These are phyloP conservation scores for Alternaria gaisen DNA, from an alignment of 2,329 filamentous ascomycete species.

Conservation along the genomic window DNA sequence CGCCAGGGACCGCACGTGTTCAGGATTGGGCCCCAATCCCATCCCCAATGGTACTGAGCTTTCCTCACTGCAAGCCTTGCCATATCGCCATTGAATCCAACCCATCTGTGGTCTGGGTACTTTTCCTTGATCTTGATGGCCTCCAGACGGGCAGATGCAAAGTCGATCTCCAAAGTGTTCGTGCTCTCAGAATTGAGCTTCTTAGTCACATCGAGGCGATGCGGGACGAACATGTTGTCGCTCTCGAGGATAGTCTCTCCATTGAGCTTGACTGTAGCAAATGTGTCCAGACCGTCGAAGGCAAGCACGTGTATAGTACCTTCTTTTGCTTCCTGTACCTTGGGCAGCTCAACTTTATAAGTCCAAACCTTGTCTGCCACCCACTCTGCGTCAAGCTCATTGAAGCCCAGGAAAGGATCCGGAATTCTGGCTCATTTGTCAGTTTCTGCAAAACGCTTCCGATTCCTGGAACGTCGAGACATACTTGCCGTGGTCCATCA, in stretches of 20 bases:
- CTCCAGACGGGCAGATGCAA: conserved; percentile 64
- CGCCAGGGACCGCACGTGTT: conserved; percentile 69
- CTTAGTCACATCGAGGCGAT: conserved; percentile 63
- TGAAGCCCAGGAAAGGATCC: conserved; percentile 61
- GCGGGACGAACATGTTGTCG: conserved; percentile 71
- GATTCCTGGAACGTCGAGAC: conserved; percentile 16
- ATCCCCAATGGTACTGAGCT: conserved; percentile 61
- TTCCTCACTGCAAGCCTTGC: conserved; percentile 63
- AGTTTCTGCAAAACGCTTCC: neutral
- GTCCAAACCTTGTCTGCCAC: conserved; percentile 59
- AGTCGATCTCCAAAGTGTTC: conserved; percentile 65
- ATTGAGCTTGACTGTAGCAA: conserved; percentile 67
- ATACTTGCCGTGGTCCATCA: conserved; percentile 58
- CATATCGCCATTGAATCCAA: conserved; percentile 62
- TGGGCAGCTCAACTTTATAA: conserved; percentile 55
- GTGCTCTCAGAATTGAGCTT: conserved; percentile 46
- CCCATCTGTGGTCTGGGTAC: conserved; percentile 65
- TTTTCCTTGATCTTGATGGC: conserved; percentile 62
- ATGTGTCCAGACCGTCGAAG: conserved; percentile 72
- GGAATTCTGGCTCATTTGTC: conserved; percentile 51
- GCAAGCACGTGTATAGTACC: conserved; percentile 59
- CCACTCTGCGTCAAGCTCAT: conserved; percentile 60
- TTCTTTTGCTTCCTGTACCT: conserved; percentile 34
- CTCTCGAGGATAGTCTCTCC: conserved; percentile 62
- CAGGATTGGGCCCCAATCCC: conserved; percentile 61